Conservation (phyloP, 148 eudicot genomes). For the Fagopyrum homotropicum region DNA sequence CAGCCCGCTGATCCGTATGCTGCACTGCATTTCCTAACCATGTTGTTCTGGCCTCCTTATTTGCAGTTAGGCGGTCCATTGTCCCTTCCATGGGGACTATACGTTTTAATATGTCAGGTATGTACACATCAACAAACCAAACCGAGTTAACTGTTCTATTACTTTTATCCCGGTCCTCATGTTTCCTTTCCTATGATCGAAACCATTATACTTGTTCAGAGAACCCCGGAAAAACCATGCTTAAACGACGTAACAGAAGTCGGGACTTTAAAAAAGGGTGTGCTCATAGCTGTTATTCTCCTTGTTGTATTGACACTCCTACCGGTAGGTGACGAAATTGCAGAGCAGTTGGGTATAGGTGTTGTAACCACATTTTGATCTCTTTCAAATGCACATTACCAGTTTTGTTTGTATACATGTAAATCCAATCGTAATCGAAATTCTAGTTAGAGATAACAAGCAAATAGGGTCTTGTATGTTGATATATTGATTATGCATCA, state of each 20-base stretch:
- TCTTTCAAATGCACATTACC: slow-evolving; percentile 12
- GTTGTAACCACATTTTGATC: slow-evolving; percentile 61
- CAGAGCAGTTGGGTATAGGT: slow-evolving; percentile 90
- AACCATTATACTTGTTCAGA: slow-evolving; percentile 32
- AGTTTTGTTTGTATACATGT: slow-evolving; percentile 19
- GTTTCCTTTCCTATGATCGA: neutral
- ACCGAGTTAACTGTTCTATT: neutral
- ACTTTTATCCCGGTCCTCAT: neutral
- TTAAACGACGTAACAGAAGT: slow-evolving; percentile 93
- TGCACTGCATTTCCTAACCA: neutral
- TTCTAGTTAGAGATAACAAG: slow-evolving; percentile 13
- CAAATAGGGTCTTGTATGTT: neutral
- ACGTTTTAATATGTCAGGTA: slow-evolving; percentile 96
- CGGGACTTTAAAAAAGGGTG: slow-evolving; percentile 69
- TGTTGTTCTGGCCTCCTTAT: neutral
- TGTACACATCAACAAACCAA: neutral
- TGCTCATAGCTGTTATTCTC: slow-evolving; percentile 37
- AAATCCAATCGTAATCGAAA: slow-evolving; percentile 2
- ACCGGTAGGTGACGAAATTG: slow-evolving; percentile 96
- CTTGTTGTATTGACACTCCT: slow-evolving; percentile 75
- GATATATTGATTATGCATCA: slow-evolving; percentile 13
- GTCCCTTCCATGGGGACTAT: slow-evolving; percentile 97
- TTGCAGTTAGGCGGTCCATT: slow-evolving; percentile 94
- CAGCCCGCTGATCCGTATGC: neutral
- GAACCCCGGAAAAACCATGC: slow-evolving; percentile 95